A percentile compares a stretch with the other conserved stretches of the same genome.
phyloP scores from a whole-genome alignment of 1,139 yeast species.

The Scheffersomyces cryptocercus region DNA sequence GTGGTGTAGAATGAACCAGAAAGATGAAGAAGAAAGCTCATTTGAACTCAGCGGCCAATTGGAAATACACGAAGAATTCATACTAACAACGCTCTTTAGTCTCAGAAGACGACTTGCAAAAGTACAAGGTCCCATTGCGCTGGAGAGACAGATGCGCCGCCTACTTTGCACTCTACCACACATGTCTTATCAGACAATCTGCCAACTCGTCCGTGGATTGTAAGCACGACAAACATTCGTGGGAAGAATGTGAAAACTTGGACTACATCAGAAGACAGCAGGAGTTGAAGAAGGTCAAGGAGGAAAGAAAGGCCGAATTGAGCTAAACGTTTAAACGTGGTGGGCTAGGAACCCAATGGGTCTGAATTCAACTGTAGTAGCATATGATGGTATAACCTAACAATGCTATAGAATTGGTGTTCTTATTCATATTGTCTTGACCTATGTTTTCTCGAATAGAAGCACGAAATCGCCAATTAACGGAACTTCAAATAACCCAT shows the following conservation, averaged over 20 bases:
- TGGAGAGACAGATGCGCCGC: slow-evolving; percentile 89
- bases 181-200: slow-evolving; percentile 49
- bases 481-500: too few species aligned
- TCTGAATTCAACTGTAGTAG: too few species aligned
- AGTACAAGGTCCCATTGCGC: slow-evolving; percentile 74
- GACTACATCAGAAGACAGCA: slow-evolving; percentile 82
- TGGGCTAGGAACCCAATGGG: too few species aligned
- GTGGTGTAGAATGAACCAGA: not conserved
- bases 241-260: slow-evolving; percentile 84
- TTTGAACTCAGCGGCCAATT: not conserved
- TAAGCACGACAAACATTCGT: slow-evolving; percentile 75
- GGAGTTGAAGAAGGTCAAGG: slow-evolving; percentile 64
- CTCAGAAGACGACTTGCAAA: slow-evolving; percentile 83
- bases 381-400: too few species aligned
- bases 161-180: slow-evolving; percentile 59
- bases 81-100: slow-evolving; percentile 39
- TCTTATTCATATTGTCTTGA: too few species aligned
- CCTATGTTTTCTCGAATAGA: too few species aligned
- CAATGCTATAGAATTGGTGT: too few species aligned
- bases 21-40: not conserved
- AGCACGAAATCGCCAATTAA: too few species aligned
- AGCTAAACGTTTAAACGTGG: not conserved
- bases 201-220: slow-evolving; percentile 58
- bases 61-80: not conserved
- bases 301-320: slow-evolving; percentile 23